Percentiles rank a stretch among this genome's conserved stretches.
Conservation (phyloP, 495 filamentous ascomycete genomes). For the Tirmania nivea region DNA sequence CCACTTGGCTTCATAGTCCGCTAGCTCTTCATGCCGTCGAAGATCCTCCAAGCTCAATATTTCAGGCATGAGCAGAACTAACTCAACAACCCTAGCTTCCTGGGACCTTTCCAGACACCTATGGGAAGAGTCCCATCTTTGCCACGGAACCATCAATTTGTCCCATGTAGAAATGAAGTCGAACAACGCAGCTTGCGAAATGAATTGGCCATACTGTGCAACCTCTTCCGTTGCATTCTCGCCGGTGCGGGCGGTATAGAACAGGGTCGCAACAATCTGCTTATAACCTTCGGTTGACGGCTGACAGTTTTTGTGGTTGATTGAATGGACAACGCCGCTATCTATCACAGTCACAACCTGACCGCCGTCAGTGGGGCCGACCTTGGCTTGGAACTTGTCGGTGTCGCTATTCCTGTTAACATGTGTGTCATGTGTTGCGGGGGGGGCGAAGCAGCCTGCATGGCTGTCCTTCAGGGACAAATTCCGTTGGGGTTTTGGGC, state of each 20-base stretch:
- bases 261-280: conserved; percentile 41
- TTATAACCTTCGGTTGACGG: conserved; percentile 20
- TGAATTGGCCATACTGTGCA: conserved; percentile 52
- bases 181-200: conserved; percentile 42
- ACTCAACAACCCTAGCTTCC: conserved; percentile 45
- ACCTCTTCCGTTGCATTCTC: conserved; percentile 27
- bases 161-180: conserved; percentile 61
- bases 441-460: no score
- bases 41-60: conserved; percentile 48
- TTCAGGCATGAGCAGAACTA: conserved; percentile 42
- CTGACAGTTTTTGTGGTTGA: conserved; percentile 36
- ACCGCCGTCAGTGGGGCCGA: conserved; percentile 20
- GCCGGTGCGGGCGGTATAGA: conserved; percentile 36
- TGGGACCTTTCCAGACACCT: conserved; percentile 42
- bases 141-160: conserved; percentile 26
- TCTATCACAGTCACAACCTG: conserved; percentile 31
- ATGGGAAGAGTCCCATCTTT: conserved; percentile 30
- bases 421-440: no score
- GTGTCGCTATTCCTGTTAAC: no score
- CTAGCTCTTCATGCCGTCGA: conserved; percentile 57
- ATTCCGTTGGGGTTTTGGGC: no score
- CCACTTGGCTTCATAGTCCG: conserved; percentile 68
- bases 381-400: no score
- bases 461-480: no score
- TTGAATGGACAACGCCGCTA: conserved; percentile 32